Conservation (phyloP, 2,329 filamentous ascomycete genomes). For the Daldinia sp. region DNA sequence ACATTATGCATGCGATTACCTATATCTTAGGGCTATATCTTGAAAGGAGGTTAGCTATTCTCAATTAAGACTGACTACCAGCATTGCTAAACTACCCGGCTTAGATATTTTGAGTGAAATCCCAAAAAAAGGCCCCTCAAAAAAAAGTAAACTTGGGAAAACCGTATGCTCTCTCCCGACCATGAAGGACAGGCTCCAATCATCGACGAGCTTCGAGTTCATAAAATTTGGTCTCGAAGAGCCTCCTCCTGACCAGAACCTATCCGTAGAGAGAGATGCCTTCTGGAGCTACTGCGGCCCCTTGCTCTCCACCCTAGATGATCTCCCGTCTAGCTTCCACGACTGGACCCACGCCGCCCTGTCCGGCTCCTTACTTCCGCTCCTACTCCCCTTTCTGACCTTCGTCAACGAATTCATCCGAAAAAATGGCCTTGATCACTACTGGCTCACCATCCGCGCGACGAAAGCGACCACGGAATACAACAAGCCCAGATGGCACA, state of each 20-base stretch:
- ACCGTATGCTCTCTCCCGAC: slow-evolving; percentile 3
- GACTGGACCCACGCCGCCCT: slow-evolving; percentile 55
- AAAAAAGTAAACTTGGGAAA: slow-evolving; percentile 1
- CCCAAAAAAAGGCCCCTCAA: background rate
- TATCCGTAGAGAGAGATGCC: slow-evolving; percentile 49
- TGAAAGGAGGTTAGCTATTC: slow-evolving; percentile 14
- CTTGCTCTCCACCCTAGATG: slow-evolving; percentile 48
- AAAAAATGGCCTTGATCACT: slow-evolving; percentile 54
- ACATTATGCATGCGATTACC: background rate
- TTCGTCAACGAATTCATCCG: slow-evolving; percentile 56
- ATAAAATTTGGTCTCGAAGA: slow-evolving; percentile 36
- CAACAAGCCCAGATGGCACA: slow-evolving; percentile 62
- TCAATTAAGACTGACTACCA: slow-evolving; percentile 22
- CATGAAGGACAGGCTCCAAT: slow-evolving; percentile 32
- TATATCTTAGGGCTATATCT: slow-evolving; percentile 9
- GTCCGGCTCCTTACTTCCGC: slow-evolving; percentile 51
- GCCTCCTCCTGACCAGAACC: background rate
- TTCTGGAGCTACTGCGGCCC: slow-evolving; percentile 62
- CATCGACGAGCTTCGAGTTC: slow-evolving; percentile 44
- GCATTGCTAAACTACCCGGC: slow-evolving; percentile 1
- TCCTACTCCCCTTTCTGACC: slow-evolving; percentile 56
- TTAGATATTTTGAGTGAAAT: slow-evolving; percentile 12
- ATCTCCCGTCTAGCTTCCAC: slow-evolving; percentile 54
- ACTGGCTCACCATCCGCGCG: slow-evolving; percentile 63
- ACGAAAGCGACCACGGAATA: slow-evolving; percentile 58